Conservation (phyloP, 345 rosid genomes). For the Aquilaria sinensis region DNA sequence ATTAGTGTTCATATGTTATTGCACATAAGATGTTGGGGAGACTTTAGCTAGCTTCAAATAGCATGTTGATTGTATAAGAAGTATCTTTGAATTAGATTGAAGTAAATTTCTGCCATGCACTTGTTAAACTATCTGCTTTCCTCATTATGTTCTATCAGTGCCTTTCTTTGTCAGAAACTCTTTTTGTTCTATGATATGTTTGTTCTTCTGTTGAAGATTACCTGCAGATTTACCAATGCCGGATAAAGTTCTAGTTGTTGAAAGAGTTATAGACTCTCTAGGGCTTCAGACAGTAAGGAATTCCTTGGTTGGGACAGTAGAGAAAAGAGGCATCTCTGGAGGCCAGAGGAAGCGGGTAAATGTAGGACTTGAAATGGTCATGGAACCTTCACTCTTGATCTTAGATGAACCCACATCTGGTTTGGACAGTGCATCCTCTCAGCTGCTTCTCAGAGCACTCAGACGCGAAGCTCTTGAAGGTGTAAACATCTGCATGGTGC, state of each 20-base stretch:
- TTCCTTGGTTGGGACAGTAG: constrained; percentile 91
- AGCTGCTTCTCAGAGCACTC: constrained; percentile 82
- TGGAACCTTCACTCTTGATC: constrained; percentile 93
- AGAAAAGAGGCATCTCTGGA: constrained; percentile 94
- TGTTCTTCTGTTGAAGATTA: constrained; percentile 35
- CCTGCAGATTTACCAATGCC: constrained; percentile 54
- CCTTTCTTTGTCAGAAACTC: constrained; percentile 3
- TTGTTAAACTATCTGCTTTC: neutral
- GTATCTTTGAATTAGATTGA: neutral
- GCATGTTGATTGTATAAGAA: neutral
- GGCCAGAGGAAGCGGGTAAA: constrained; percentile 96
- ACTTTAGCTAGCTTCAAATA: too few relatives aligned
- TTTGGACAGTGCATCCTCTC: constrained; percentile 96
- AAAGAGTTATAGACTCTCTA: constrained; percentile 81
- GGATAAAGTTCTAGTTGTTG: constrained; percentile 84
- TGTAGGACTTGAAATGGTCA: constrained; percentile 94
- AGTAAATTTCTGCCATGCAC: constrained; percentile 3
- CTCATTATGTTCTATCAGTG: constrained; percentile 1
- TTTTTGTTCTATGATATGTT: constrained; percentile 6
- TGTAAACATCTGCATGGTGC: constrained; percentile 89
- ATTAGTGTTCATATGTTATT: neutral
- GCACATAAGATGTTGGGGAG: neutral
- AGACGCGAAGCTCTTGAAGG: constrained; percentile 91
- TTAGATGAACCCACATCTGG: constrained; percentile 98
- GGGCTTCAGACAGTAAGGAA: constrained; percentile 80